Conservation (phyloP, 2,329 filamentous ascomycete species). For the Pseudogymnoascus sp. region DNA sequence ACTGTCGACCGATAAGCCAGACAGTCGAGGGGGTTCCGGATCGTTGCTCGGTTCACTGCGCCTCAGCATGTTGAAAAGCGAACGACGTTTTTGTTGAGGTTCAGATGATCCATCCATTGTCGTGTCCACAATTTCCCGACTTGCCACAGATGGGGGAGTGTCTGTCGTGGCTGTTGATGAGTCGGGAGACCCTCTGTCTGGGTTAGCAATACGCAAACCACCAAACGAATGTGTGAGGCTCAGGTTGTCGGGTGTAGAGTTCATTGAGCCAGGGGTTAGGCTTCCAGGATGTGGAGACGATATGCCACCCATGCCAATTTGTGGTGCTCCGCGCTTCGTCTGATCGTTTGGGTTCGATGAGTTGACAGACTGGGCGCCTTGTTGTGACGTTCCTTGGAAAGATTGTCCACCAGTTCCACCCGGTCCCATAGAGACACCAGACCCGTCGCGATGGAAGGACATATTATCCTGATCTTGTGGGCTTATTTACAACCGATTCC, state of each 20-base stretch:
- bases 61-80: constrained; percentile 31
- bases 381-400: neutral
- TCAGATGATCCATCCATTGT: constrained; percentile 19
- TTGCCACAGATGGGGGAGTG: constrained; percentile 20
- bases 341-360: neutral
- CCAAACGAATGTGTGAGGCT: constrained; percentile 89
- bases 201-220: constrained; percentile 93
- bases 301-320: neutral
- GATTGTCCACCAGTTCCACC: neutral
- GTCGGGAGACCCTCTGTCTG: constrained; percentile 54
- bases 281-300: neutral
- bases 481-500: neutral
- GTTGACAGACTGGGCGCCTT: neutral
- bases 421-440: neutral
- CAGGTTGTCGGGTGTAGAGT: constrained; percentile 78
- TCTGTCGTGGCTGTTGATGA: constrained; percentile 15
- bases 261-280: constrained; percentile 1
- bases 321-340: constrained; percentile 1
- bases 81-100: constrained; percentile 26
- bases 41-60: constrained; percentile 23
- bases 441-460: neutral
- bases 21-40: constrained; percentile 13
- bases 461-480: neutral
- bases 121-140: constrained; percentile 23
- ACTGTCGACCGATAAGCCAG: neutral